phyloP scores from a whole-genome alignment of 2,329 filamentous ascomycete genomes.

The Alternaria sp. region DNA sequence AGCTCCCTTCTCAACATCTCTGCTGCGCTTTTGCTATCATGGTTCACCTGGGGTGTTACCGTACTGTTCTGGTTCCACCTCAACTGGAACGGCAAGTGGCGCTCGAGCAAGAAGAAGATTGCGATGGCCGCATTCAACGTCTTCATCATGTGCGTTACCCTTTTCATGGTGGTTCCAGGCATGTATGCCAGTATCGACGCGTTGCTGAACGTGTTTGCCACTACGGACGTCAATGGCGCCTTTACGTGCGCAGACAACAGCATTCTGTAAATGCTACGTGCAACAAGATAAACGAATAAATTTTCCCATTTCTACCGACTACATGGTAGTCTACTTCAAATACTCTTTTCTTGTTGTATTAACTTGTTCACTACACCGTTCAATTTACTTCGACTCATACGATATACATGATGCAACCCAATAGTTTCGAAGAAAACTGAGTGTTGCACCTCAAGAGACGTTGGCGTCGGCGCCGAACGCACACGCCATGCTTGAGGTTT shows the following conservation, averaged over 20 bases:
- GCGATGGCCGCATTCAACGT: constrained; percentile 31
- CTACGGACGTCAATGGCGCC: constrained; percentile 37
- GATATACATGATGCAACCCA: neutral
- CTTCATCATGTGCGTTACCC: constrained; percentile 31
- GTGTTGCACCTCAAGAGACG: neutral
- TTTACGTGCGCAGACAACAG: constrained; percentile 44
- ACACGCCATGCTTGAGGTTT: neutral
- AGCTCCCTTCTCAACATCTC: constrained; percentile 39
- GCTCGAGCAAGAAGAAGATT: constrained; percentile 30
- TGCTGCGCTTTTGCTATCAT: constrained; percentile 34
- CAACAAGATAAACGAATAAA: neutral
- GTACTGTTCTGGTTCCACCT: constrained; percentile 44
- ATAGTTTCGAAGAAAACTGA: neutral
- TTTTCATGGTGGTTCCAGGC: constrained; percentile 37
- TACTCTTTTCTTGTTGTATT: neutral
- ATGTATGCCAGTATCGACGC: constrained; percentile 39
- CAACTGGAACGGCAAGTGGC: constrained; percentile 40
- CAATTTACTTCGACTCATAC: neutral
- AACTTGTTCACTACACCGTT: neutral
- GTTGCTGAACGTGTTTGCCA: constrained; percentile 34
- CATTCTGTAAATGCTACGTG: constrained; percentile 22
- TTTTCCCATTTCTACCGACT: neutral
- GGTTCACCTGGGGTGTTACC: constrained; percentile 41
- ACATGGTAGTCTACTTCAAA: neutral
- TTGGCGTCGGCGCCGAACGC: neutral